Evolutionary conservation across 352 stramenopile genomes (phyloP), one percentile per base, ranked within the genome.

Genomic region (Phytophthora multivora): DNA sequence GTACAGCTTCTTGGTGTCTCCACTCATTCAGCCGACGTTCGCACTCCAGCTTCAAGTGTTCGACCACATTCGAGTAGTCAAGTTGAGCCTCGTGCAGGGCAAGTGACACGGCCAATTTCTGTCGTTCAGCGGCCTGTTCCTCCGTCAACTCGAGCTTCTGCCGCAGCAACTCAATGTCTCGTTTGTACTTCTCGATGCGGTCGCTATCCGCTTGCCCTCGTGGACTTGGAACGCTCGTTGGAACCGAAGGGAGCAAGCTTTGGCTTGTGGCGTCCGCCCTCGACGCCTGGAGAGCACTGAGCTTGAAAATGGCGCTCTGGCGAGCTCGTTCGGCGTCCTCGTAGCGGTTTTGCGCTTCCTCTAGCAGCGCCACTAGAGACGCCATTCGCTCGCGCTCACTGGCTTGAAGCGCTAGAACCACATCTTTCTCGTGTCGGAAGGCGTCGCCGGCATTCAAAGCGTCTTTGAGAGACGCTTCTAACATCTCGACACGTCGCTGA

Each of bases 121-220:
- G 82, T 39, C 79, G 71, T 41, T 91, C 82, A 11, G 74, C 43
- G 0, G 71, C 66, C 12, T 89, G 82, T 25, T 82, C 66, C 15
- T 86, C 75, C 13, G 71, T 73, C 4, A 91, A 40, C 6, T 75
- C 78, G 2, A 88, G 49, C 38, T 77, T 75, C 39, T 89, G 82
- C 1, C 79, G 70, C 46, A 88, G 64, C 38, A 91, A 56, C 49
- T 91, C 82, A 23, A 88, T 79, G 23, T 89, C 77, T 18, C 80
- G 82, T 63, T 89, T 90, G 63, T 78, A 77, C 25, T 83, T 79
- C 42, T 88, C 75, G n/a, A 88, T 72, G 18, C 70, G 75, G 35
- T 86, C 77, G 42, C 49, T 41, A 25, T 71, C 61, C 10, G 19
- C 7, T 30, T 19, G 12, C 5, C 43, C 19, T 39, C 40, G 51